These are phyloP conservation scores for Delonix regia DNA, from an alignment of 306 rosid species.

Conservation along the genomic window DNA sequence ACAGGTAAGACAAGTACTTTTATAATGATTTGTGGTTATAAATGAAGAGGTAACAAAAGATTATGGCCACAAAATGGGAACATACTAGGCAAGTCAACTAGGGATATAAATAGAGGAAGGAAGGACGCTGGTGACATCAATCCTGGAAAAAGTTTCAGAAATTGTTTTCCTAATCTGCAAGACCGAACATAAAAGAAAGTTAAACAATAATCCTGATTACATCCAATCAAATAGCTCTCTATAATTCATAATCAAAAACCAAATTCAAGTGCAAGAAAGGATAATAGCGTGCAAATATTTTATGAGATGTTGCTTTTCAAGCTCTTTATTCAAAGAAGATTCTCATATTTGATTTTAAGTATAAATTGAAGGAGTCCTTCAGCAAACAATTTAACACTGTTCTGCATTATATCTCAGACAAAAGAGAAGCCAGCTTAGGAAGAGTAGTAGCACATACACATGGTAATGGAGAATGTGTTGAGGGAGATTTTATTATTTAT, in stretches of 20 bases:
- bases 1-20: not conserved
- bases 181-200: slow-evolving; percentile 16
- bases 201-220: slow-evolving; percentile 21
- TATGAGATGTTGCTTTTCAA: slow-evolving; percentile 1
- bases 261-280: slow-evolving; percentile 24
- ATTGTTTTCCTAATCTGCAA: slow-evolving; percentile 79
- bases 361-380: not conserved
- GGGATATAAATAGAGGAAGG: slow-evolving; percentile 76
- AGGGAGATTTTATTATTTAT: too few species aligned
- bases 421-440: not conserved
- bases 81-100: slow-evolving; percentile 93
- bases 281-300: slow-evolving; percentile 8
- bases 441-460: not conserved
- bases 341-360: not conserved
- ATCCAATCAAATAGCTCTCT: slow-evolving; percentile 6
- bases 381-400: not conserved
- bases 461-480: too few species aligned
- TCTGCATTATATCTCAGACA: not conserved
- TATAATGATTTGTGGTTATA: not conserved
- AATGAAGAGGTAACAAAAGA: slow-evolving; percentile 17
- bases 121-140: slow-evolving; percentile 90
- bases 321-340: slow-evolving; percentile 16
- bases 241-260: not conserved
- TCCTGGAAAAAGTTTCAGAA: slow-evolving; percentile 72
- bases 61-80: slow-evolving; percentile 27